Evolutionary conservation across 345 rosid species (phyloP), one percentile per base, ranked within the genome.

Genomic region (Bruguiera parviflora): DNA sequence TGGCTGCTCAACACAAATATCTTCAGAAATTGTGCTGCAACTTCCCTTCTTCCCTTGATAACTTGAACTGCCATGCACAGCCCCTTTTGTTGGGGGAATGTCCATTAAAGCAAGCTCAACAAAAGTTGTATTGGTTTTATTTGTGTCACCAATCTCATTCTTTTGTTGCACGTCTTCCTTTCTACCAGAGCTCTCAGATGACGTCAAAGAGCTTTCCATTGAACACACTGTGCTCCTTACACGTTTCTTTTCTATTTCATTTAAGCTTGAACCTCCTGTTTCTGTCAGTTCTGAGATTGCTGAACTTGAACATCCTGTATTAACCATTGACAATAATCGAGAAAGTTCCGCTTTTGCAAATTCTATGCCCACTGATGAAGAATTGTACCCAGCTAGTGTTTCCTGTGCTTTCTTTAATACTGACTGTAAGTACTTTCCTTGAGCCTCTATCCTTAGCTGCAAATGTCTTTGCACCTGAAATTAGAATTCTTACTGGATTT

Each of bases 371-470:
- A 83, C 78, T 3, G 91, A 63, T 35, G 90, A 85, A 63, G 86
- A 75, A 71, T 74, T 77, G 71, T 91, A 88, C 33, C 95, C 95
- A 20, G 93, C 72, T 39, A 95, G 86, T 25, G 96, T 88, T 83
- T 91, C 96, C 78, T 92, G 96, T 74, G 99, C 99, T 82, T 87
- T 92, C 66, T 76, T 83, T 67, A 92, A 72, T 32, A 95, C 96
- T 1, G 99, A 82, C 31, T 87, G 93, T 62, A 95, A 69, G 79
- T 95, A 95, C 81, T 92, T 95, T 49, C 96, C 97, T 81, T 95
- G 97, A 68, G 99, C 97, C 77, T 95, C 99, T 53, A 95, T 95
- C 76, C 96, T 88, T 78, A 91, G 89, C 78, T 89, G 99, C 61
- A 95, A 83, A 82, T 84, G 96, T 74, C 87, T 89, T 81, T 95